These are phyloP conservation scores for Talaromyces sp. DNA, from an alignment of 2,329 filamentous ascomycete species.

Conservation along the genomic window DNA sequence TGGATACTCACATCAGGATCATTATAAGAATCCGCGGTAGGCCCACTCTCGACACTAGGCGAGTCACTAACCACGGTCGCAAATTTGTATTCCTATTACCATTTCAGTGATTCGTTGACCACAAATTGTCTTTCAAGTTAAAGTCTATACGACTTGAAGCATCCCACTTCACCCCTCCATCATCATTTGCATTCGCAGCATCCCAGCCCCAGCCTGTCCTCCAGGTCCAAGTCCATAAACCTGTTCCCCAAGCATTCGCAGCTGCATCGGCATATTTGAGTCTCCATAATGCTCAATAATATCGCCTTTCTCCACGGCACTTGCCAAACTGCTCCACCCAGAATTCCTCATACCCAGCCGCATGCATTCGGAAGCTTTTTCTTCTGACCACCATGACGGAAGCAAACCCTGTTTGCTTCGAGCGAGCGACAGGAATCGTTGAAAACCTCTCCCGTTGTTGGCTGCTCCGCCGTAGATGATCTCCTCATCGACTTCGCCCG, in stretches of 20 bases:
- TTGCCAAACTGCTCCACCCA: background rate
- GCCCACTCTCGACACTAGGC: background rate
- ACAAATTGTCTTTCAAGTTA: background rate
- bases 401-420: background rate
- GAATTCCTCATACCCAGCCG: background rate
- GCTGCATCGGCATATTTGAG: background rate
- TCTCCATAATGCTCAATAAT: background rate
- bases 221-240: background rate
- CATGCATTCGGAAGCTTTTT: background rate
- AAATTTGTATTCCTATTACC: background rate
- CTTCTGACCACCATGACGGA: background rate
- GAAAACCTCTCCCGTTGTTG: background rate
- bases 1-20: background rate
- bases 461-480: background rate
- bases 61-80: slow-evolving; percentile 1
- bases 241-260: background rate
- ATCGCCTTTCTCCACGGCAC: background rate
- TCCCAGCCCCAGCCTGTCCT: background rate
- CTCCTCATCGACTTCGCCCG: background rate
- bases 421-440: background rate
- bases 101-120: background rate
- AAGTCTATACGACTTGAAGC: background rate
- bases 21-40: background rate
- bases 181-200: background rate
- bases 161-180: background rate